A percentile compares a stretch with the other conserved stretches of the same genome.
Conservation (phyloP, 2,329 filamentous ascomycete species). For the Tolypocladium nubicola region DNA sequence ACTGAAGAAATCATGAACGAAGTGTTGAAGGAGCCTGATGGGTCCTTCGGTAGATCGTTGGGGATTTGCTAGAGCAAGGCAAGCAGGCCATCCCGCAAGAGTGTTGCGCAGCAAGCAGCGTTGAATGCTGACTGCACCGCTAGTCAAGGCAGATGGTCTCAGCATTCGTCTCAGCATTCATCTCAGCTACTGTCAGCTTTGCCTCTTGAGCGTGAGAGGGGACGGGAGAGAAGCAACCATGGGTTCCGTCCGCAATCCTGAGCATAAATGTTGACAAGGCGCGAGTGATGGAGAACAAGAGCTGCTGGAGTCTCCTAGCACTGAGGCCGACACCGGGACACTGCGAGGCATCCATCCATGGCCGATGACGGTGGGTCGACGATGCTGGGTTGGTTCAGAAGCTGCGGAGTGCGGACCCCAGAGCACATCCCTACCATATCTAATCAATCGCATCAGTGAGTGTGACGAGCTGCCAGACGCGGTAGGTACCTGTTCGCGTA, state of each 20-base stretch:
- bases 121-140: not conserved
- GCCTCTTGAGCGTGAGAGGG: not conserved
- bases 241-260: not conserved
- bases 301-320: not conserved
- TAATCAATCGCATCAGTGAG: conserved; percentile 1
- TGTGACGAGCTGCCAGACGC: not conserved
- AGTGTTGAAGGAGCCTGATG: not conserved
- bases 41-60: not conserved
- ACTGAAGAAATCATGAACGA: too few species aligned
- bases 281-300: too few species aligned
- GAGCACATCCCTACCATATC: not conserved
- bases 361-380: not conserved
- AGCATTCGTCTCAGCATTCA: too few species aligned
- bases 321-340: not conserved
- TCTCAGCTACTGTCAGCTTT: not conserved
- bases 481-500: not conserved
- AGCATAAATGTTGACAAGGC: not conserved
- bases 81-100: not conserved
- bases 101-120: not conserved
- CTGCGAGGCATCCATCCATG: not conserved
- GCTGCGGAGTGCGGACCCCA: not conserved
- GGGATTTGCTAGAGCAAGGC: not conserved
- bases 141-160: not conserved
- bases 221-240: not conserved
- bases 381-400: not conserved